Evolutionary conservation across 2,329 filamentous ascomycete species (phyloP).

Genomic region (Aspergillus spinulosporus): DNA sequence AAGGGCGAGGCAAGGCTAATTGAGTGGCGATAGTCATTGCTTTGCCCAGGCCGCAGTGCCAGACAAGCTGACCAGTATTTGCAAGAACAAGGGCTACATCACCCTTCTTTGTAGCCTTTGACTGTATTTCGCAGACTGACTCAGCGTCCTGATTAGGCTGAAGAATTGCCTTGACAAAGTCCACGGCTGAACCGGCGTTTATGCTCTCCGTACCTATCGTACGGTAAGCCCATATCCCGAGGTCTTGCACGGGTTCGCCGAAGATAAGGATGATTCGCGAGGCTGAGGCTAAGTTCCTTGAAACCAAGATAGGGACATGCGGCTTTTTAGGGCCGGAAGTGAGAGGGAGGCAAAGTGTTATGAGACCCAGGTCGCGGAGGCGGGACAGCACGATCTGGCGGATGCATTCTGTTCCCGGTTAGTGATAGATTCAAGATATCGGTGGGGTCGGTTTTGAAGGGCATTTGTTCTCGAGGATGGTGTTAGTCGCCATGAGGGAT

Average conservation of each 20-base stretch:
- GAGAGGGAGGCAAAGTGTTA: conserved; percentile 63
- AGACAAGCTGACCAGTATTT: conserved; percentile 75
- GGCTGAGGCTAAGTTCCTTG: conserved; percentile 55
- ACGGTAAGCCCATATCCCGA: conserved; percentile 73
- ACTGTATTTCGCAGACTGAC: too few species aligned
- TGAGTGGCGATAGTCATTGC: conserved; percentile 62
- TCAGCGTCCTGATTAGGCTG: too few species aligned
- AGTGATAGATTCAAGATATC: background rate
- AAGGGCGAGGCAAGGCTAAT: conserved; percentile 60
- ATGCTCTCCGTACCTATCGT: conserved; percentile 65
- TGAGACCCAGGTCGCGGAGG: conserved; percentile 61
- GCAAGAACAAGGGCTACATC: conserved; percentile 62
- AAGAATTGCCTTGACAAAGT: conserved; percentile 50
- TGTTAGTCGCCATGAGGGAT: too few species aligned
- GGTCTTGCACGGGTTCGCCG: conserved; percentile 69
- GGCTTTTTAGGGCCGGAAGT: conserved; percentile 50
- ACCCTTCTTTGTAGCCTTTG: background rate
- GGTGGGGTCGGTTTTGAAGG: background rate
- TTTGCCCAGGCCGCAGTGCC: conserved; percentile 65
- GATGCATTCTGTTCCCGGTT: conserved; percentile 49
- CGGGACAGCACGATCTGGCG: conserved; percentile 62
- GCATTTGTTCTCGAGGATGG: background rate
- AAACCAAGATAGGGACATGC: conserved; percentile 69
- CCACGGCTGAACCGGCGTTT: conserved; percentile 67
- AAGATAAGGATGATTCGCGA: conserved; percentile 71